Base-by-base conservation (phyloP, 305 asterid species). In the Rubia occidens region DNA sequence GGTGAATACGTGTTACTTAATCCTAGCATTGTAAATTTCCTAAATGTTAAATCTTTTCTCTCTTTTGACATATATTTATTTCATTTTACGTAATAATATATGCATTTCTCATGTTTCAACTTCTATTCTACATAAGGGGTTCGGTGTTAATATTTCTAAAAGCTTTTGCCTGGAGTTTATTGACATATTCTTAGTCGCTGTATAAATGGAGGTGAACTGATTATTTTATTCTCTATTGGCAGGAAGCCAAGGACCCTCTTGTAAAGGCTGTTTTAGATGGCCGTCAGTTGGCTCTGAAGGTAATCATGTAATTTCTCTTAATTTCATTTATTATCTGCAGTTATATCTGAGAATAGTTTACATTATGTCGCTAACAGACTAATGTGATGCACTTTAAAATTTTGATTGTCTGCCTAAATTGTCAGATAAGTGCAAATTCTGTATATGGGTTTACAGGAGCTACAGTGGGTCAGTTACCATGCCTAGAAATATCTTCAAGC, bases 361-460 rank as follows among this genome's bases (percentile, higher is more conserved):
- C n/a, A 51, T 53, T 35, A 13, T 66, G 49, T 54, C 35, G 29
- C 20, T 67, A 49, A 29, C 71, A 29, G 59, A 66, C 37, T 49
- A 11, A 1, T 47, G n/a, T 21, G 61, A 29, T 29, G 60, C 26
- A 66, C 68, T 47, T 32, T 72, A 77, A 45, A 32, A 32, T 67
- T 71, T 76, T 77, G 70, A 54, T 39, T 75, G 69, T 74, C 79
- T 77, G 66, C 77, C 82, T 79, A 29, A 51, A 73, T 68, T 68
- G 71, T 75, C 96, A 95, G 99, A 79, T 95, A 66, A 91, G 96
- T 85, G 99, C 99, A 35, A 95, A 95, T 82, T 95, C 99, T 68
- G 99, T 95, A 39, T 95, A 95, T 77, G 99, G 99, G 66, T 95
- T 95, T 80, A 95, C 99, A 40, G 99, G 99, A 83, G 99, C 99